Conservation (phyloP, 352 stramenopile genomes). For the Phytophthora litchii region DNA sequence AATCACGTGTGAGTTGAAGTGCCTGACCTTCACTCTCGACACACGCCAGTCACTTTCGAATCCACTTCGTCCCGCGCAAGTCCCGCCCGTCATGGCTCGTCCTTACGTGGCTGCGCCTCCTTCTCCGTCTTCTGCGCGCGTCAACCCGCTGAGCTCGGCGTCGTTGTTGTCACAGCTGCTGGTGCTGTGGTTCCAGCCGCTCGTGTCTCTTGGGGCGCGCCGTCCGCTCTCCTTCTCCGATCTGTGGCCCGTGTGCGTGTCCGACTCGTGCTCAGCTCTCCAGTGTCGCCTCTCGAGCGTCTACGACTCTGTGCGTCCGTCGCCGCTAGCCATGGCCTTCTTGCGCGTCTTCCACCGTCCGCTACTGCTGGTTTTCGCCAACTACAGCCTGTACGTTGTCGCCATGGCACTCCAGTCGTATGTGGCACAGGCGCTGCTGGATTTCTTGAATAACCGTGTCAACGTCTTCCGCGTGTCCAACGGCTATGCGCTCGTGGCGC, state of each 20-base stretch:
- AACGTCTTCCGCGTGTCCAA: slow-evolving; percentile 27
- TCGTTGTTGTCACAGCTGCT: slow-evolving; percentile 36
- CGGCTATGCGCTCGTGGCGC: slow-evolving; percentile 26
- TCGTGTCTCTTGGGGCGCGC: slow-evolving; percentile 36
- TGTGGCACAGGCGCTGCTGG: slow-evolving; percentile 28
- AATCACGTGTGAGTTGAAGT: slow-evolving; percentile 8
- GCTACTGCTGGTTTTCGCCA: slow-evolving; percentile 23
- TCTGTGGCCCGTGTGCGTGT: slow-evolving; percentile 30
- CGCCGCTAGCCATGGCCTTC: slow-evolving; percentile 27
- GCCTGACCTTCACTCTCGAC: slow-evolving; percentile 2
- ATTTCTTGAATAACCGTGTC: slow-evolving; percentile 21
- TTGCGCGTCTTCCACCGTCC: slow-evolving; percentile 19
- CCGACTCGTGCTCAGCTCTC: slow-evolving; percentile 23
- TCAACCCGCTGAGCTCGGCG: slow-evolving; percentile 31
- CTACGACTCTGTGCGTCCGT: slow-evolving; percentile 18
- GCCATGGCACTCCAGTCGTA: slow-evolving; percentile 34
- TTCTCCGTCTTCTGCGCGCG: slow-evolving; percentile 3
- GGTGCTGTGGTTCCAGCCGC: slow-evolving; percentile 37
- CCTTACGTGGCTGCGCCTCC: slow-evolving; percentile 24
- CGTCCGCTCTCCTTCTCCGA: slow-evolving; percentile 28
- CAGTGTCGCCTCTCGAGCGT: slow-evolving; percentile 11
- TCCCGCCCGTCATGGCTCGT: slow-evolving; percentile 7
- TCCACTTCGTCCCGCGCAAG: neutral
- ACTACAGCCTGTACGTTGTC: slow-evolving; percentile 31
- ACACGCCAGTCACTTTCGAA: slow-evolving; percentile 14